Evolutionary conservation across 768 basidiomycete genomes (phyloP), one percentile per base, ranked within the genome.

Genomic region (Amanita rimosa): DNA sequence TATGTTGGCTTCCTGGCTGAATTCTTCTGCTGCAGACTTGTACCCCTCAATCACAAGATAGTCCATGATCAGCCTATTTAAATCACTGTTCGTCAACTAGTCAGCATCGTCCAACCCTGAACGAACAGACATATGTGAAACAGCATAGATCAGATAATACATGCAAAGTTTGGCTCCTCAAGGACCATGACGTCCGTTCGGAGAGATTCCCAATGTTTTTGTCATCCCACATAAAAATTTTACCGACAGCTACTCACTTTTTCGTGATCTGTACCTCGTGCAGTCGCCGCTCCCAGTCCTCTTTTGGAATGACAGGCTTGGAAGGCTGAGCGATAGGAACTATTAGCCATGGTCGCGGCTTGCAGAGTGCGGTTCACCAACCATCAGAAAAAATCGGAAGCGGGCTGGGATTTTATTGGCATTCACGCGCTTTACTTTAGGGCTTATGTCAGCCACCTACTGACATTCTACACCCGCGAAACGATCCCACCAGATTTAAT

Each of bases 191-290:
- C 6, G 62, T 65, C 59, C 53, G 66, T 90, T 74, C 92, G 84
- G 95, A 93, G 95, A 98, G 95, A 98, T 98, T 99, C 95, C 95
- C 94, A 97, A 74, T 83, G 70, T 64, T 75, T 67, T 70, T 63
- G 65, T 86, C 83, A 85, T 85, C 83, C 63, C 63, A 58, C 62
- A 44, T 57, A 54, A 49, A 36, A n/a, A n/a, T n/a, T 26, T 24
- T 33, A 33, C 42, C 48, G 46, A 19, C 13, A 21, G 44, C 42
- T 11, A 84, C 92, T 83, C 78, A 97, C 94, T 81, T 68, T 74
- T 95, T 95, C 26, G 86, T 75, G 37, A 94, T 79, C 51, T 78
- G 77, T 7, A 92, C 90, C 52, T 87, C 85, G 58, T 84, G 79
- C 34, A 96, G 71, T 17, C 85, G 81, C 24, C 74, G 73, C 53